Base-by-base conservation (phyloP, 164 flowering plant genomes). In the Aristolochia contorta region DNA sequence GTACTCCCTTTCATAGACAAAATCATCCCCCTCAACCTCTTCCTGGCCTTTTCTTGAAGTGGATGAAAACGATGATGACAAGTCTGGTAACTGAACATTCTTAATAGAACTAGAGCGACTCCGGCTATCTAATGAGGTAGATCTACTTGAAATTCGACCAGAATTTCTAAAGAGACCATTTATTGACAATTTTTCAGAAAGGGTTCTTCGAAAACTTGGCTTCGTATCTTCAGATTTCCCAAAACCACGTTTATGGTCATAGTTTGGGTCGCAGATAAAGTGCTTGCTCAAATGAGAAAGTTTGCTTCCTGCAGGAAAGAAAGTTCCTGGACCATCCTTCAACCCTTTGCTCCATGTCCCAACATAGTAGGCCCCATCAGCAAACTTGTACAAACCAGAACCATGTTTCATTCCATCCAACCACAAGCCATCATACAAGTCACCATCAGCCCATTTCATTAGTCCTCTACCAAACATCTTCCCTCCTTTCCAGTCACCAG, bases 301-400 rank as follows among this genome's bases (percentile, higher is more conserved):
- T 57, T 75, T 82, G 67, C 77, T 80, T 63, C 96, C 96, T 47
- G 82, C 74, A 58, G 96, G 94, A 71, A 82, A 93, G 61, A 81
- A 87, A 52, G 79, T 80, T 65, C 98, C 98, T 43, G 68, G 72
- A 46, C 97, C 98, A 78, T 93, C 98, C 77, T 93, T 93, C 33
- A 84, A 64, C 30, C 86, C 98, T 65, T 60, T 73, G 46, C 78
- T 82, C 98, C 98, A 93, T 27, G 76, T 86, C 60, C 98, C 98
- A 73, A 81, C 75, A 69, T 93, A 93, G 64, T 72, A 79, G 16
- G 87, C 85, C 33, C 94, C 98, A 75, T 86, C 87, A 7, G 79
- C 65, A 73, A 81, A 84, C 51, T 66, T 78, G 62, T 89, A 89
- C 48, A 81, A 68, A 41, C 98, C 98, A 33, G 80, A 78, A 37